Conservation (phyloP, 2,329 filamentous ascomycete species). For the Aspergillus puulaauensis region DNA sequence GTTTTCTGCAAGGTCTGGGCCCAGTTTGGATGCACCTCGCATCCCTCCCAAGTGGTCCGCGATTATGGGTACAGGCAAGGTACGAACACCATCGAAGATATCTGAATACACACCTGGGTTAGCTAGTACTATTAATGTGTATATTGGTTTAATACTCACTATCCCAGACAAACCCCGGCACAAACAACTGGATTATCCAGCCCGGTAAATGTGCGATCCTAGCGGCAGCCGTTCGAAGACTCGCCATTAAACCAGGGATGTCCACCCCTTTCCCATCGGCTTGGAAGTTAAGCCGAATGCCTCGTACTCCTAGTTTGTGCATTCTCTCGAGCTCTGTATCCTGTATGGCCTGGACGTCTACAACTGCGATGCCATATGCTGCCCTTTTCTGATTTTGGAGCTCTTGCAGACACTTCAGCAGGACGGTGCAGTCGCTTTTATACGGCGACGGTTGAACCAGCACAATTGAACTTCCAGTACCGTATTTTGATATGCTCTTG, state of each 20-base stretch:
- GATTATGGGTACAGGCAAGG: not conserved
- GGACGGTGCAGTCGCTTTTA: not conserved
- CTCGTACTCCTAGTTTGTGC: not conserved
- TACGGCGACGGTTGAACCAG: slow-evolving; percentile 4
- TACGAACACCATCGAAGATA: not conserved
- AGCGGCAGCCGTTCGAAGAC: not conserved
- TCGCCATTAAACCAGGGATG: not conserved
- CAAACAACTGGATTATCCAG: slow-evolving; percentile 7
- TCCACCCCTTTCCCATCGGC: not conserved
- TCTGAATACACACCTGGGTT: not conserved
- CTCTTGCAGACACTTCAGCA: slow-evolving; percentile 1
- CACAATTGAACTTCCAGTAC: not conserved
- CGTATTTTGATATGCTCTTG: not conserved
- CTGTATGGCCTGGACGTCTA: not conserved
- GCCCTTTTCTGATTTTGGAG: not conserved
- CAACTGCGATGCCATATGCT: not conserved
- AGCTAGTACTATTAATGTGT: not conserved
- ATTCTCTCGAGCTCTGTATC: not conserved
- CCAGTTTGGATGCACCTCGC: slow-evolving; percentile 1
- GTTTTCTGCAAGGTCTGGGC: not conserved
- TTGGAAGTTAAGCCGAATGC: slow-evolving; percentile 1
- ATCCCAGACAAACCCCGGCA: slow-evolving; percentile 1
- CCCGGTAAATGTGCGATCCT: not conserved
- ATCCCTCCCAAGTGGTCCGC: slow-evolving; percentile 5
- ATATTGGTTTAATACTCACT: not conserved